Evolutionary conservation across 2,329 filamentous ascomycete species (phyloP).

Genomic region (Colletotrichum plurivorum): DNA sequence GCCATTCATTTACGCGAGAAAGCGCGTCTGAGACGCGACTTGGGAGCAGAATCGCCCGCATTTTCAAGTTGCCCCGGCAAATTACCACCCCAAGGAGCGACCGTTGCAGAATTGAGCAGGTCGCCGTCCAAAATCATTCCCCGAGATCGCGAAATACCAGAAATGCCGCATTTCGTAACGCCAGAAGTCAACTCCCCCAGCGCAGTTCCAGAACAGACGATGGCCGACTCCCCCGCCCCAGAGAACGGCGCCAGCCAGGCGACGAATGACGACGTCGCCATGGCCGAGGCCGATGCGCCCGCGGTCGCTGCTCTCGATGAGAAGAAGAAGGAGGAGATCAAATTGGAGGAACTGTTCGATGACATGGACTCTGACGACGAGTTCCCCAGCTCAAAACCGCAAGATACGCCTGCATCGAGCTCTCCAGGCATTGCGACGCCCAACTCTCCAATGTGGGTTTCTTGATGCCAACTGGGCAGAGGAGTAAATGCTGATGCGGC

Average conservation of each 20-base stretch:
- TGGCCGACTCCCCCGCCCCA: constrained; percentile 48
- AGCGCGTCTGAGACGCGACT: constrained; percentile 38
- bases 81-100: constrained; percentile 3
- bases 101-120: background rate
- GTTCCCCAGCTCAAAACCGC: constrained; percentile 65
- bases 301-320: constrained; percentile 42
- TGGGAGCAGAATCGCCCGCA: constrained; percentile 3
- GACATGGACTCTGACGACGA: constrained; percentile 74
- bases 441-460: constrained; percentile 60
- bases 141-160: background rate
- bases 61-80: constrained; percentile 26
- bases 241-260: constrained; percentile 49
- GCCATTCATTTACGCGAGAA: constrained; percentile 39
- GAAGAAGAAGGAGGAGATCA: constrained; percentile 64
- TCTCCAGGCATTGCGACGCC: constrained; percentile 54
- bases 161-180: constrained; percentile 63
- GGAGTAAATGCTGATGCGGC: constrained; percentile 8
- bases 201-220: constrained; percentile 51
- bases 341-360: constrained; percentile 72
- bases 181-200: constrained; percentile 47
- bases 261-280: constrained; percentile 56
- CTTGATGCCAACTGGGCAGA: background rate
- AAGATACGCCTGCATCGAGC: constrained; percentile 56
- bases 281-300: constrained; percentile 53
- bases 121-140: background rate